Evolutionary conservation across 2,329 filamentous ascomycete genomes (phyloP), one percentile per base, ranked within the genome.

Genomic region (Myrmaecium sp.): DNA sequence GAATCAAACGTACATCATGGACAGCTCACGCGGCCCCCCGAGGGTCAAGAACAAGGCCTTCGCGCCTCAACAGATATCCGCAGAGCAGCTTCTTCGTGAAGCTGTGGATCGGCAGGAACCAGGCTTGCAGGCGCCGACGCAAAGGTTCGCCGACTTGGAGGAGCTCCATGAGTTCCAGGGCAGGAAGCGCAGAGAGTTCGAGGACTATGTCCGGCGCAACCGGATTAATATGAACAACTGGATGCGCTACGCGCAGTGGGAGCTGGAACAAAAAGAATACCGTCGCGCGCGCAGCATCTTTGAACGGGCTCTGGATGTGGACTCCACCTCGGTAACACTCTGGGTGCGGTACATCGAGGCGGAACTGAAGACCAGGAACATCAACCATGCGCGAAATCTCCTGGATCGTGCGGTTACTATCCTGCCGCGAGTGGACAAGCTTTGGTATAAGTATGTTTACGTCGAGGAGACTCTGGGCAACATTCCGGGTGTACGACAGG

Each of bases 381-480:
- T 98, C 61, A 93, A 93, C 50, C 86, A 95, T 64, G 84, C 89
- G 17, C 66, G 89, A 31, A 98, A 98, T 49, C 56, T 98, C 27
- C 69, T 98, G 27, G 89, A 98, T 50, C 75, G 89, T 29, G 84
- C 89, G n/a, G 81, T 95, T 28, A 83, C 83, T 1, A 80, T 91
- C 30, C 60, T 94, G 20, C 89, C 89, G 4, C 66, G 89, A 30
- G 70, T 95, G 21, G 83, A 95, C 50, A 95, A 95, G 62, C 60
- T 98, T 17, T 98, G 89, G 89, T 98, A 93, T 62, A 95, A 95
- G 52, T 98, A 94, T 60, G 82, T 92, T 14, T 93, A 92, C 51
- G 91, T 93, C 77, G 86, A 95, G 58, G 89, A 98, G 64, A 95
- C 86, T 56, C 66, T 98, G 29, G 83, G 83, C 5, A 94, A 98